Conservation (phyloP, 1,284 basidiomycete species). For the Boletus smithii region DNA sequence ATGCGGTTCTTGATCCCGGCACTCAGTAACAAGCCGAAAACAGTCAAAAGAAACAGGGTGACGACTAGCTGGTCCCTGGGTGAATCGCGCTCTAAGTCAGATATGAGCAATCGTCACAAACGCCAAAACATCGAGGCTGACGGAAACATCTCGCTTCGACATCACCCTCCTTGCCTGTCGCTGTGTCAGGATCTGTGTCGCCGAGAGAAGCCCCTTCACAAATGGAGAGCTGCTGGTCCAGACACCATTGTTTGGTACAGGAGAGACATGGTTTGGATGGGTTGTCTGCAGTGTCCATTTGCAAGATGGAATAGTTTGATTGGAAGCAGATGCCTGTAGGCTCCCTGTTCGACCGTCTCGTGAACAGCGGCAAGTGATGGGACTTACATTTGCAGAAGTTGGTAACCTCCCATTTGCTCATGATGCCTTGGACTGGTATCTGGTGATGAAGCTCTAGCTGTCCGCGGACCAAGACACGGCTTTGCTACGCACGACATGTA, state of each 20-base stretch:
- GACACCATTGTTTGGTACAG: conserved; percentile 93
- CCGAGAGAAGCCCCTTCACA: conserved; percentile 83
- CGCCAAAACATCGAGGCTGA: conserved; percentile 46
- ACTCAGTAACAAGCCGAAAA: conserved; percentile 78
- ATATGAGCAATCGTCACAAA: conserved; percentile 30
- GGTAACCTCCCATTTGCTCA: conserved; percentile 78
- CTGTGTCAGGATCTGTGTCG: conserved; percentile 86
- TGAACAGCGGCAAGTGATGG: not conserved
- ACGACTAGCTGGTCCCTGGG: conserved; percentile 90
- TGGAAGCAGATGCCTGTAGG: conserved; percentile 83
- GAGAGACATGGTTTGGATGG: conserved; percentile 86
- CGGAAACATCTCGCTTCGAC: conserved; percentile 95
- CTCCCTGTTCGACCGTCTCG: conserved; percentile 9
- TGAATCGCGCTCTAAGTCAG: conserved; percentile 69
- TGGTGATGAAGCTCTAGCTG: conserved; percentile 29
- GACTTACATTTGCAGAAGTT: conserved; percentile 79
- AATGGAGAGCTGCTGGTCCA: conserved; percentile 86
- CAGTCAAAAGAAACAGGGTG: conserved; percentile 81
- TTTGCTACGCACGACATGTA: conserved; percentile 29
- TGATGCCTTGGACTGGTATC: conserved; percentile 44
- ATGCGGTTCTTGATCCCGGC: conserved; percentile 82
- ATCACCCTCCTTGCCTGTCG: conserved; percentile 94
- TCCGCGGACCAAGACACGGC: not conserved
- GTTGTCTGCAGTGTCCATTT: conserved; percentile 76
- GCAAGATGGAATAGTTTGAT: conserved; percentile 83